Evolutionary conservation across 768 basidiomycete species (phyloP), one percentile per base, ranked within the genome.

Genomic region (Leucosporidium scottii): DNA sequence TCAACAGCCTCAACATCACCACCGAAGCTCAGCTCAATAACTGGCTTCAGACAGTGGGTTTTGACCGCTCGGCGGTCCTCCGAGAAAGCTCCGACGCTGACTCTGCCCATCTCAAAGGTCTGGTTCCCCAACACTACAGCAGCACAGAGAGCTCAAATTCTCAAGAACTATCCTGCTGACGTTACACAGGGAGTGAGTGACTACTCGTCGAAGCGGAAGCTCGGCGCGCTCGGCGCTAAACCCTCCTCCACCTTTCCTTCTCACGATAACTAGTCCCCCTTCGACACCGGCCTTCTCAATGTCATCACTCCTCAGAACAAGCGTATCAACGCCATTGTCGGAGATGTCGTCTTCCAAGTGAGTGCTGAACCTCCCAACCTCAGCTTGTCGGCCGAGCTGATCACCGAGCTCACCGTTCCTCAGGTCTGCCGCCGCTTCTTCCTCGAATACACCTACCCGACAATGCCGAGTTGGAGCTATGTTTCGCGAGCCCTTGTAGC

Each of bases 151-250:
- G 20, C 48, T 10, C 39, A 63, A 20, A 49, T 70, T 0, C 44
- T 65, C 21, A 36, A 56, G 31, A 47, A 57, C 17, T 77, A 77
- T 57, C 72, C 76, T 12, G 66, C 65, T 7, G 75, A 77, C 54
- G 61, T 49, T 0, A 25, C 64, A 15, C 58, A 66, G 25, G 76
- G 76, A 5, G 34, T n/a, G 57, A 30, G 23, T n/a, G 34, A 44
- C 39, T 44, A 17, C 39, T 15, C 34, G 13, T 44, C 8, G 39
- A 6, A 44, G 15, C 3, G 15, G 15, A 2, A 44, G 39, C 39
- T 44, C 39, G 39, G 10, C 39, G 39, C 39, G 8, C 39, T 13
- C 39, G 39, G 39, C 39, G 6, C 8, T 15, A 2, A 8, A 34
- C 34, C 8, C 39, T 44, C 8, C 3, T 44, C 10, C n/a, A n/a